These are phyloP conservation scores for Pulveroboletus frians DNA, from an alignment of 768 basidiomycete genomes.

Conservation along the genomic window DNA sequence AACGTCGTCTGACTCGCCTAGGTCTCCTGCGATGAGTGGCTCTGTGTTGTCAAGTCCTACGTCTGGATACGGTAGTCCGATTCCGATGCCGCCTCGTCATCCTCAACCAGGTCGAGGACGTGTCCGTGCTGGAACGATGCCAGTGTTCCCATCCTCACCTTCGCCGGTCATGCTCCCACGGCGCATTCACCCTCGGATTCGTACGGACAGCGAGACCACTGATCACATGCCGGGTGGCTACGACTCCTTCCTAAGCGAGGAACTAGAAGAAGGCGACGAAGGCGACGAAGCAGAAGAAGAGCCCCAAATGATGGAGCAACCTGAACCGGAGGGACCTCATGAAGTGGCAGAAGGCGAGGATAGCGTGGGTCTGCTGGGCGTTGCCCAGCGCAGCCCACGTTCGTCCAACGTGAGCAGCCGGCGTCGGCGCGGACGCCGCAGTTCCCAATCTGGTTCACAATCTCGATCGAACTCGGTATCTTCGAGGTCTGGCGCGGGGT, in stretches of 20 bases:
- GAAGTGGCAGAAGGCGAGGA: conserved; percentile 64
- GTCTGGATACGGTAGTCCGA: conserved; percentile 31
- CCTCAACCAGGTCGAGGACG: conserved; percentile 36
- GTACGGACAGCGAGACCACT: conserved; percentile 27
- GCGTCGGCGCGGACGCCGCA: conserved; percentile 29
- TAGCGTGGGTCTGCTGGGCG: conserved; percentile 50
- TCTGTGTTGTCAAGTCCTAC: conserved; percentile 37
- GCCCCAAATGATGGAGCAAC: conserved; percentile 36
- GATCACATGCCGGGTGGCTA: conserved; percentile 26
- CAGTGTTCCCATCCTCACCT: conserved; percentile 33
- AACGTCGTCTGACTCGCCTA: conserved; percentile 52
- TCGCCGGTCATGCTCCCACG: conserved; percentile 32
- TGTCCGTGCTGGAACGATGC: conserved; percentile 37
- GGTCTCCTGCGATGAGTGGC: conserved; percentile 37
- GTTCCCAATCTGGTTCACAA: conserved; percentile 36
- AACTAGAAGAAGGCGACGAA: conserved; percentile 29
- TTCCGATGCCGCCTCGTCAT: conserved; percentile 48
- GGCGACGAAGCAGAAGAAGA: conserved; percentile 31
- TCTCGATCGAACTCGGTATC: conserved; percentile 27
- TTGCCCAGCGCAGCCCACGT: conserved; percentile 47
- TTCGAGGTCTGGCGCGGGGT: conserved; percentile 42
- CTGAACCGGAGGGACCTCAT: conserved; percentile 48
- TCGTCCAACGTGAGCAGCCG: conserved; percentile 35
- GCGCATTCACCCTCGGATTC: conserved; percentile 20
- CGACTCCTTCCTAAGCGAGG: conserved; percentile 30